Conservation (phyloP, 768 basidiomycete genomes). For the Galerina marginata region DNA sequence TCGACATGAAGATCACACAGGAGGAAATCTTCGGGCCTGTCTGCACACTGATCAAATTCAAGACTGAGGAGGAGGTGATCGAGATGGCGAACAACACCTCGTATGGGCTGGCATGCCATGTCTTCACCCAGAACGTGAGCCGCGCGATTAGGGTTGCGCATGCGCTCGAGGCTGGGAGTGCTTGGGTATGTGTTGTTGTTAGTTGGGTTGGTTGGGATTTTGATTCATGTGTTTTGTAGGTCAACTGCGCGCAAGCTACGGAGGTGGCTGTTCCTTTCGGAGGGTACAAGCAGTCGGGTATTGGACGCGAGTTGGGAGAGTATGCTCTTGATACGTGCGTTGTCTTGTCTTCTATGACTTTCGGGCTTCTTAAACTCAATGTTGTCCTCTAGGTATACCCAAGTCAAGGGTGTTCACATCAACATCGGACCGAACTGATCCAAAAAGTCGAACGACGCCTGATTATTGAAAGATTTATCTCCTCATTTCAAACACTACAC, state of each 20-base stretch:
- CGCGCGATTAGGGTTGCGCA: conserved; percentile 70
- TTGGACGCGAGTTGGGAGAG: conserved; percentile 72
- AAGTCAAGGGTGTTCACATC: conserved; percentile 68
- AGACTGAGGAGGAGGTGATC: conserved; percentile 63
- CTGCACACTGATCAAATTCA: conserved; percentile 75
- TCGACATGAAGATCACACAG: conserved; percentile 73
- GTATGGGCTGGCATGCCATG: conserved; percentile 81
- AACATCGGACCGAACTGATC: conserved; percentile 44
- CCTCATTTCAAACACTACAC: too few relatives aligned
- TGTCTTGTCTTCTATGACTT: background rate
- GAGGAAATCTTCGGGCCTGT: conserved; percentile 86
- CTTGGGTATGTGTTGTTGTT: conserved; percentile 65
- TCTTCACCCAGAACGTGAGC: conserved; percentile 73
- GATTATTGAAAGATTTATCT: too few relatives aligned
- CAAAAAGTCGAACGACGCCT: too few relatives aligned
- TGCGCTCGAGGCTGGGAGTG: conserved; percentile 32
- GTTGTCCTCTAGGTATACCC: conserved; percentile 48
- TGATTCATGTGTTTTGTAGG: conserved; percentile 23
- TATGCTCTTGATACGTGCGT: conserved; percentile 62
- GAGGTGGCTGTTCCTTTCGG: conserved; percentile 66
- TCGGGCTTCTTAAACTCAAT: background rate
- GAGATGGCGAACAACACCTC: conserved; percentile 74
- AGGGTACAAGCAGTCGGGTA: conserved; percentile 76
- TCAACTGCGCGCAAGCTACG: conserved; percentile 49
- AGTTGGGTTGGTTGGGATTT: conserved; percentile 1